phyloP scores from a whole-genome alignment of 345 rosid species.

The Moringa oleifera region DNA sequence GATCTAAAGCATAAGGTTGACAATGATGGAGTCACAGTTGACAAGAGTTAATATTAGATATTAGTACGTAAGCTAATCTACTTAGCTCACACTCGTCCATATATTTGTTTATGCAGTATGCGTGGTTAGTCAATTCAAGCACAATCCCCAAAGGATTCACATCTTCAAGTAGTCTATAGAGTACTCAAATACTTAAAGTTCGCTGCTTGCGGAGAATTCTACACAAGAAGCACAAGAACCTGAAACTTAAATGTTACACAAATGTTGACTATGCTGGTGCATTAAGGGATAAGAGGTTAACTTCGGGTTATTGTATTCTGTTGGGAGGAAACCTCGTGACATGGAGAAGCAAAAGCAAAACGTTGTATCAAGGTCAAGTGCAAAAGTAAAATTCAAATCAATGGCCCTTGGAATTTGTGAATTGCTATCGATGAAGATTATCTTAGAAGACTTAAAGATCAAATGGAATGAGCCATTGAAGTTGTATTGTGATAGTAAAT shows the following conservation, averaged over 20 bases:
- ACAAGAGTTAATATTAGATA: not conserved
- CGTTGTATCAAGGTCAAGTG: not conserved
- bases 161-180: not conserved
- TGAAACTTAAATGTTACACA: not conserved
- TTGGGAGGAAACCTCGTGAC: not conserved
- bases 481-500: not conserved
- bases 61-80: not conserved
- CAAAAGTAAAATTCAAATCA: not conserved
- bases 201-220: not conserved
- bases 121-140: not conserved
- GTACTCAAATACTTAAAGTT: not conserved
- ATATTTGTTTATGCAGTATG: not conserved
- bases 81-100: not conserved
- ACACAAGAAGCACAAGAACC: not conserved
- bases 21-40: too few species aligned
- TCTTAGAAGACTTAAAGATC: not conserved
- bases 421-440: not conserved
- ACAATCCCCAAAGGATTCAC: not conserved
- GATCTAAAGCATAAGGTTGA: not conserved
- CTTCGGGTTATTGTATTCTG: not conserved
- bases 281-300: not conserved
- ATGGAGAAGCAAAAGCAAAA: not conserved
- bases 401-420: not conserved
- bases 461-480: not conserved
- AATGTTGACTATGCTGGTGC: not conserved